Base-by-base conservation (phyloP, 495 filamentous ascomycete genomes). In the Penicillium herquei region DNA sequence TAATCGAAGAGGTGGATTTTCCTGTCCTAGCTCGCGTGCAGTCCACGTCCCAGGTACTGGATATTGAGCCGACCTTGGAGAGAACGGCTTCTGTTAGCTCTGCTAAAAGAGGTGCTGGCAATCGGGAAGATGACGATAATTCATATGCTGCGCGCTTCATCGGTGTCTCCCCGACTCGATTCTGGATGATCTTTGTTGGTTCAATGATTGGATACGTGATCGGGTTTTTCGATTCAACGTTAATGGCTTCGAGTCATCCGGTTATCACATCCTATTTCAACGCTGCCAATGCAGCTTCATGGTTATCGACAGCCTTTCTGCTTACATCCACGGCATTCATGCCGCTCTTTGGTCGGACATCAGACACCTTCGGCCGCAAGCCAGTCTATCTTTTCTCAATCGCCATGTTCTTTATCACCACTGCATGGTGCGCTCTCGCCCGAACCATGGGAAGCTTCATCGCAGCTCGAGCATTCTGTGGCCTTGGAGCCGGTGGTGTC, bases 221-320 rank as follows among this genome's bases (percentile, higher is more conserved):
- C 51, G 80, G 78, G 1, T 81, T 77, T 58, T 92, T 92, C 65
- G 89, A 93, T 71, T 78, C 79, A 30, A 91, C 88, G 7, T 78
- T 92, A 60, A 91, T 93, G 87, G 87, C 88, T 0, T 90, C 87
- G 2, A 87, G 81, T 42, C 89, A 93, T 68, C 89, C 89, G 8
- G 87, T 90, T 33, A 91, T 93, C 49, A 92, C 89, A 0, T 89
- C 87, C 0, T 82, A 90, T 62, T 92, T 93, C 66, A 74, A 85
- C 49, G 80, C 85, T 47, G 86, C 87, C 12, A 91, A 92, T 62
- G 77, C 80, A 14, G 88, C 88, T 7, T 91, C 88, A 9, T 93
- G 89, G 89, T 75, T 93, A 4, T 90, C 88, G 17, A 91, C 88
- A 0, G 83, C 88, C 0, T 93, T 92, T 51, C 63, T 91, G 8